phyloP scores from a whole-genome alignment of 352 stramenopile species.

The Pythium myriotylum region DNA sequence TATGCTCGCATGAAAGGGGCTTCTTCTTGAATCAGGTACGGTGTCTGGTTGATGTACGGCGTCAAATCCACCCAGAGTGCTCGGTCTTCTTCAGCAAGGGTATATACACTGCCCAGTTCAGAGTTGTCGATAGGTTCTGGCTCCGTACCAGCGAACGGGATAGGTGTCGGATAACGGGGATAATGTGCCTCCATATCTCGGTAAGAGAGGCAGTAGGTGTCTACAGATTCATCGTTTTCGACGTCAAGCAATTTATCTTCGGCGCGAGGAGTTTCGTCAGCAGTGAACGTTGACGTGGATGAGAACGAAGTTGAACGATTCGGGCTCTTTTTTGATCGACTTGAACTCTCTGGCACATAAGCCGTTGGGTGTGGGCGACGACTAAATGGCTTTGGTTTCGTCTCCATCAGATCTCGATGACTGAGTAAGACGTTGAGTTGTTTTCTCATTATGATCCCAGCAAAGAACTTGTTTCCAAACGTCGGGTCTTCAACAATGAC shows the following conservation, averaged over 20 bases:
- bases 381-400: conserved; percentile 78
- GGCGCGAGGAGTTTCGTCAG: conserved; percentile 29
- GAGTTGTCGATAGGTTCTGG: conserved; percentile 33
- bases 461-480: conserved; percentile 83
- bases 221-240: conserved; percentile 1
- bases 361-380: conserved; percentile 60
- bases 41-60: conserved; percentile 97
- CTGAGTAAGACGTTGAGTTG: conserved; percentile 80
- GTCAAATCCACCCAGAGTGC: conserved; percentile 94
- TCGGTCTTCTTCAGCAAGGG: conserved; percentile 79
- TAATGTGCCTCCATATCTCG: conserved; percentile 85
- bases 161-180: conserved; percentile 74
- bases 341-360: conserved; percentile 38
- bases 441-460: conserved; percentile 79
- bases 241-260: conserved; percentile 49
- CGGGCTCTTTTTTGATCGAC: conserved; percentile 27
- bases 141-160: conserved; percentile 36
- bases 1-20: conserved; percentile 96
- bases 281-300: conserved; percentile 5
- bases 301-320: background rate
- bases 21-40: conserved; percentile 95
- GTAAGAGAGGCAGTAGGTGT: conserved; percentile 70
- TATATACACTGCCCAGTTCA: conserved; percentile 41
- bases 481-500: conserved; percentile 86
- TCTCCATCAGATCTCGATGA: conserved; percentile 58